phyloP scores from a whole-genome alignment of 2,329 filamentous ascomycete genomes.

The Orbilia oligospora region DNA sequence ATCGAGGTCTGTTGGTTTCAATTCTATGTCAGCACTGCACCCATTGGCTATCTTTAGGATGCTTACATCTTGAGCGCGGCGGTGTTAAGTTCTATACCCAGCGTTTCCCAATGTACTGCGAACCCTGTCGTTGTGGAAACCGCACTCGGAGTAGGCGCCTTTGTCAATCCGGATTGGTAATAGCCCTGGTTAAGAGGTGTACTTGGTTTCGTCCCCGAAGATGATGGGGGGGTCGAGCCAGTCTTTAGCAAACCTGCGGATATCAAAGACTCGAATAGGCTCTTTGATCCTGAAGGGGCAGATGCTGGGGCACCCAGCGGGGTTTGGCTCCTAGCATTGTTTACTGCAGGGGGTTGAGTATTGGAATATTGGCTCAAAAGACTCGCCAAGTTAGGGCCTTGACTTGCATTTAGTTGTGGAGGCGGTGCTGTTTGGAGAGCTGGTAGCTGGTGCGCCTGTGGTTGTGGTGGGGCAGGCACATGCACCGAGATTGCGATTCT shows the following conservation, averaged over 20 bases:
- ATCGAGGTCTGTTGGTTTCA: constrained; percentile 74
- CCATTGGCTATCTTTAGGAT: background rate
- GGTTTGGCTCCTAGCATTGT: background rate
- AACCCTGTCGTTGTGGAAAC: constrained; percentile 64
- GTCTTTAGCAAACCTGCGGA: constrained; percentile 61
- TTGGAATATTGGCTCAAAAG: constrained; percentile 43
- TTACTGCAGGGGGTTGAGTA: constrained; percentile 4
- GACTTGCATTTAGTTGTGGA: constrained; percentile 61
- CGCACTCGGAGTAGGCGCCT: constrained; percentile 67
- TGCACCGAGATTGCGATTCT: constrained; percentile 74
- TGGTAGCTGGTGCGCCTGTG: constrained; percentile 69
- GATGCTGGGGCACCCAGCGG: background rate
- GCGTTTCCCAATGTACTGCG: constrained; percentile 65
- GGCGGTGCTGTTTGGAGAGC: constrained; percentile 69
- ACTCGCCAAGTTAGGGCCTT: constrained; percentile 63
- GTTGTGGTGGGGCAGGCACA: constrained; percentile 66
- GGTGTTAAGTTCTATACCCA: constrained; percentile 43
- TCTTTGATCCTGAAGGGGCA: constrained; percentile 19
- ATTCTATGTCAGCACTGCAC: constrained; percentile 54
- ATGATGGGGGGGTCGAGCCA: constrained; percentile 16
- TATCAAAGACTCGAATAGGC: constrained; percentile 62
- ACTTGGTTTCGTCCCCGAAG: constrained; percentile 37
- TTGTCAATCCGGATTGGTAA: constrained; percentile 57
- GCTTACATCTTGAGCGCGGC: constrained; percentile 50
- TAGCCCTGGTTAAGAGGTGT: constrained; percentile 31